phyloP scores from a whole-genome alignment of 306 rosid genomes.

The Cucurbita moschata region DNA sequence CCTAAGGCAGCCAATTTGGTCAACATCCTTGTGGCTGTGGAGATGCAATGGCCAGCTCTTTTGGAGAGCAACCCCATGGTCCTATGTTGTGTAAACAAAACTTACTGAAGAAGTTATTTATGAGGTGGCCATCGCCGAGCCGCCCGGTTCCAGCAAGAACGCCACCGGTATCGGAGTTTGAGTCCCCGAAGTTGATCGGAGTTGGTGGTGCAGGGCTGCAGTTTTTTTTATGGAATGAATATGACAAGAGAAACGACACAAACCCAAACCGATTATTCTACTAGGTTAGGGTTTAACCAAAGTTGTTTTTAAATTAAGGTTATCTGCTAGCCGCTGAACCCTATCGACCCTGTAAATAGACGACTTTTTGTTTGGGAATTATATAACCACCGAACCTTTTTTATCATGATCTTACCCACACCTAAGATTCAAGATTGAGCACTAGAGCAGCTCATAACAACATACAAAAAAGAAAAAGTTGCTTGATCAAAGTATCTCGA shows the following conservation, averaged over 20 bases:
- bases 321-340: not conserved
- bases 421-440: too few species aligned
- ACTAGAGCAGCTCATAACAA: too few species aligned
- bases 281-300: not conserved
- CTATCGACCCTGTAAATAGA: too few species aligned
- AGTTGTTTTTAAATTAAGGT: not conserved
- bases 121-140: not conserved
- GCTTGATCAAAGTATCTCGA: too few species aligned
- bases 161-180: slow-evolving; percentile 29
- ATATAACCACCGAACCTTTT: too few species aligned
- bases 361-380: too few species aligned
- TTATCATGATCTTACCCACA: too few species aligned
- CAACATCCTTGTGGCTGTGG: not conserved
- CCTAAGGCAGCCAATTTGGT: slow-evolving; percentile 10
- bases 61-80: slow-evolving; percentile 12
- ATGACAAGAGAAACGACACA: not conserved
- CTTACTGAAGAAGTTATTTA: too few species aligned
- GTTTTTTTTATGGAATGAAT: not conserved
- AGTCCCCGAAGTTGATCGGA: slow-evolving; percentile 26
- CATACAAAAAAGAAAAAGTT: too few species aligned
- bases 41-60: slow-evolving; percentile 6
- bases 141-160: slow-evolving; percentile 8
- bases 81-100: slow-evolving; percentile 1
- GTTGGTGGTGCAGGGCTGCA: not conserved
- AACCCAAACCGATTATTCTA: not conserved